A percentile compares a stretch with the other conserved stretches of the same genome.
phyloP scores from a whole-genome alignment of 208 protist species.

The Trypanosoma scelopori region DNA sequence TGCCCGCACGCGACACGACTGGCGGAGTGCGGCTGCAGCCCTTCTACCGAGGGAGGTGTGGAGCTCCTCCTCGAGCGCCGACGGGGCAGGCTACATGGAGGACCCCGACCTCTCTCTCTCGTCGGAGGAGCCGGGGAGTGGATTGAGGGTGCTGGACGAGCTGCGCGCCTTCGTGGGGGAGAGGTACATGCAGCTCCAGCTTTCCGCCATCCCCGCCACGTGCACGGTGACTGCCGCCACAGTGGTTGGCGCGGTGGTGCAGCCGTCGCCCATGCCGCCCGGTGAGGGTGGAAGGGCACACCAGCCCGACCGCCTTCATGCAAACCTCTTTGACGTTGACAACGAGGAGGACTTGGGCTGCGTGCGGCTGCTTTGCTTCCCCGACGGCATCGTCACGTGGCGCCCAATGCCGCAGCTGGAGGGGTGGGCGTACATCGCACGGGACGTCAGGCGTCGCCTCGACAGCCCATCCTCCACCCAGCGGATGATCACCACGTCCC shows the following conservation, averaged over 20 bases:
- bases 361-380: slow-evolving; percentile 20
- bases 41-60: not conserved
- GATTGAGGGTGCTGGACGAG: slow-evolving; percentile 1
- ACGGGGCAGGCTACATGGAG: not conserved
- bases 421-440: slow-evolving; percentile 14
- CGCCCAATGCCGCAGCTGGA: slow-evolving; percentile 6
- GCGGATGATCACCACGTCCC: slow-evolving; percentile 27
- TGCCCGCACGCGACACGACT: slow-evolving; percentile 7
- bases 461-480: not conserved
- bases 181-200: slow-evolving; percentile 18
- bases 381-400: slow-evolving; percentile 21
- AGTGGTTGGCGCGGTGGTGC: not conserved
- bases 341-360: slow-evolving; percentile 1
- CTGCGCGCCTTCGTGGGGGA: slow-evolving; percentile 16
- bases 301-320: not conserved
- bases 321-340: slow-evolving; percentile 7
- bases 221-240: not conserved
- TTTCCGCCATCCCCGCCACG: slow-evolving; percentile 5
- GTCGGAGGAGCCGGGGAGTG: not conserved
- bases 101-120: not conserved
- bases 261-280: not conserved
- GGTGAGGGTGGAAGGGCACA: not conserved
- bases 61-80: not conserved
- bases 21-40: slow-evolving; percentile 9
- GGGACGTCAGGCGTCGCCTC: not conserved